Evolutionary conservation across 2,329 filamentous ascomycete genomes (phyloP).

Genomic region (Anthostomella pinea): DNA sequence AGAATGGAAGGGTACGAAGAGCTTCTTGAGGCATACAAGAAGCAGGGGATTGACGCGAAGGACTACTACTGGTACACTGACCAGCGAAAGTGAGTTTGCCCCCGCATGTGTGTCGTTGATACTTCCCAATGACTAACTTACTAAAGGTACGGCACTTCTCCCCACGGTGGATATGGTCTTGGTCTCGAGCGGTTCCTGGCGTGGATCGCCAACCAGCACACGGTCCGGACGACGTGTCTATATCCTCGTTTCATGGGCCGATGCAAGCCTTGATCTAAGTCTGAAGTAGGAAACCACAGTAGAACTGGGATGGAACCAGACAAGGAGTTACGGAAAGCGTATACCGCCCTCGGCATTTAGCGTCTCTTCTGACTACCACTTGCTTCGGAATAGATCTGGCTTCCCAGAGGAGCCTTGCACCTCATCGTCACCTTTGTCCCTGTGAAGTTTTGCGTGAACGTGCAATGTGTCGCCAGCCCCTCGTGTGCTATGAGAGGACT

Average conservation of each 20-base stretch:
- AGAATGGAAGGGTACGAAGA: conserved; percentile 91
- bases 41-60: conserved; percentile 77
- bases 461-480: too few relatives aligned
- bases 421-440: too few relatives aligned
- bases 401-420: too few relatives aligned
- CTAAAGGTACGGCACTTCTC: conserved; percentile 78
- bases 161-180: conserved; percentile 90
- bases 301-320: too few relatives aligned
- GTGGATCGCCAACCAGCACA: conserved; percentile 63
- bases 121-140: conserved; percentile 14
- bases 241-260: conserved; percentile 80
- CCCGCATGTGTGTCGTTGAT: conserved; percentile 4
- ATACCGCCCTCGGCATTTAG: too few relatives aligned
- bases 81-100: conserved; percentile 75
- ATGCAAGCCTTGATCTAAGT: conserved; percentile 74
- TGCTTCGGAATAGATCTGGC: too few relatives aligned
- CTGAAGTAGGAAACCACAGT: too few relatives aligned
- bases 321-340: too few relatives aligned
- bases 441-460: too few relatives aligned
- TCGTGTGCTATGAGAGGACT: too few relatives aligned
- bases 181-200: conserved; percentile 79
- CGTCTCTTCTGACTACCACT: too few relatives aligned
- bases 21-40: conserved; percentile 82
- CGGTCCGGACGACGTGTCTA: conserved; percentile 65
- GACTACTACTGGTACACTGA: conserved; percentile 99